Percentiles rank a stretch among this genome's conserved stretches.
These are phyloP conservation scores for Oryza meyeriana DNA, from an alignment of 176 grass and related monocot species.

Conservation along the genomic window DNA sequence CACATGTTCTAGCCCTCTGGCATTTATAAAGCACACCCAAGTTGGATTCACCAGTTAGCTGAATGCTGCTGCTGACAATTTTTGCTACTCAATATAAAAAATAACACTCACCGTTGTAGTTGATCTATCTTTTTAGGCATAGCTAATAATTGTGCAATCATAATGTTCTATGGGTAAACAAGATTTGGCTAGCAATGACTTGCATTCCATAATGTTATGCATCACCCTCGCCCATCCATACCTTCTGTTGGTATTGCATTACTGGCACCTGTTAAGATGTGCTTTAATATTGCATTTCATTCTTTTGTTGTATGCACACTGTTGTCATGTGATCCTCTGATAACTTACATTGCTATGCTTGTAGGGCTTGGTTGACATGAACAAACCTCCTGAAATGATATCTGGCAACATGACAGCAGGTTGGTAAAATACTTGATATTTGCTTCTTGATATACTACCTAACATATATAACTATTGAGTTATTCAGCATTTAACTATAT, in stretches of 20 bases:
- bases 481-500: slow-evolving; percentile 2
- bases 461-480: neutral
- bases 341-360: slow-evolving; percentile 17
- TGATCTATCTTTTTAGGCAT: neutral
- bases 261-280: neutral
- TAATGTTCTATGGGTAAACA: neutral
- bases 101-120: neutral
- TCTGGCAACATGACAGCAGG: slow-evolving; percentile 87
- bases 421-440: slow-evolving; percentile 14
- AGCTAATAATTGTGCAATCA: neutral
- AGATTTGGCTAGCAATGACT: neutral
- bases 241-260: neutral
- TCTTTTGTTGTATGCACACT: neutral
- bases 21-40: neutral
- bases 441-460: neutral
- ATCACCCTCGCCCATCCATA: neutral
- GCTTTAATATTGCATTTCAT: neutral
- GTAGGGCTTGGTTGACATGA: slow-evolving; percentile 71
- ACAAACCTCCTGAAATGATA: slow-evolving; percentile 84
- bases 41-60: neutral
- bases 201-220: neutral
- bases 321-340: neutral
- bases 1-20: neutral
- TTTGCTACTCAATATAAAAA: neutral
- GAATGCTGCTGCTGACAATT: neutral